Evolutionary conservation across 2,329 filamentous ascomycete genomes (phyloP), one percentile per base, ranked within the genome.

Genomic region (Diaporthe ampelina): DNA sequence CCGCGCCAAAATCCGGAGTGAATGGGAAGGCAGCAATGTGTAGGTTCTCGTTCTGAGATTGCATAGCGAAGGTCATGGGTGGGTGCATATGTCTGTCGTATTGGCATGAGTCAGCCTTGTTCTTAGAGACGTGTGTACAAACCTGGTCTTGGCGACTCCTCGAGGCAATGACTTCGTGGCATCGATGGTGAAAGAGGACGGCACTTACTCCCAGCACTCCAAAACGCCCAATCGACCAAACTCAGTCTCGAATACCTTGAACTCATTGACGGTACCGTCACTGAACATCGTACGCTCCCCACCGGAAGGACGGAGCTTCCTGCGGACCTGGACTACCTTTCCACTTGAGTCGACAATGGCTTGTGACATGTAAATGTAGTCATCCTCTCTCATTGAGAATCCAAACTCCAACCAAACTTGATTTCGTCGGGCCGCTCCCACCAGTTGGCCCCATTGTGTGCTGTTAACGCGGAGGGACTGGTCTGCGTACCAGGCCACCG

Each of bases 271-370:
- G 1, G 40, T 48, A 2, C 61, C 61, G 26, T 67, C 43, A 19
- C 26, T 48, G 17, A 45, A 67, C 8, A 67, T 67, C 2, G 40
- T 50, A 21, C 61, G 61, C 26, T 67, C 61, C 9, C 40, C 45
- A 1, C 61, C 61, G 13, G 61, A 67, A 32, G 61, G 61, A 10
- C 43, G 61, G n/a, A 67, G 61, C 61, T 67, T 67, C 40, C 61
- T 45, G 15, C 61, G 61, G 26, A 50, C n/a, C 43, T 67, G 40
- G 61, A 67, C 21, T 19, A 50, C 61, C 19, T 45, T 6, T 26
- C 61, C 61, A 10, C 17, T 29, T 9, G 61, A 50, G 40, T 40
- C 48, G 63, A 68, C 40, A 6, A 68, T 26, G 26, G 43, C 63
- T 32, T 68, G 63, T 24, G 45, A 10, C 45, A 54, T 32, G 19